Percentiles rank a stretch among this genome's conserved stretches.
phyloP scores from a whole-genome alignment of 1,284 basidiomycete genomes.

The Gymnopus androsaceus region DNA sequence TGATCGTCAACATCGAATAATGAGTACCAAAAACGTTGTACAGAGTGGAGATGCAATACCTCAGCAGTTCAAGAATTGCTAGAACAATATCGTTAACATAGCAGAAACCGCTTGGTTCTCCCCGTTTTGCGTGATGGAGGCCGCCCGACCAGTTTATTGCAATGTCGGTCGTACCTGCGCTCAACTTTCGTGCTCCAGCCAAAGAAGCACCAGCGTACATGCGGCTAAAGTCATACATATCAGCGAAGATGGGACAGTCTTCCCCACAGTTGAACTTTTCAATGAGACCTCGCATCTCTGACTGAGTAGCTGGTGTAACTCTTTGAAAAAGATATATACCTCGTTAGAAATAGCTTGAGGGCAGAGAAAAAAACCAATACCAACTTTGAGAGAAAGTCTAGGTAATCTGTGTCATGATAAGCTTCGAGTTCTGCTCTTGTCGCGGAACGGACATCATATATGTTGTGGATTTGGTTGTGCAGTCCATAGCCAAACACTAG shows the following conservation, averaged over 20 bases:
- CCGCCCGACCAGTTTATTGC: slow-evolving; percentile 98
- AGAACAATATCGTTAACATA: slow-evolving; percentile 96
- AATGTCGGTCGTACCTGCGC: slow-evolving; percentile 88
- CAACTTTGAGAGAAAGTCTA: slow-evolving; percentile 91
- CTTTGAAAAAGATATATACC: slow-evolving; percentile 39
- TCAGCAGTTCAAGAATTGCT: slow-evolving; percentile 87
- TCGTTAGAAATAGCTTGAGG: neutral
- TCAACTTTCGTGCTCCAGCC: slow-evolving; percentile 86
- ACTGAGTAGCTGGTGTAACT: slow-evolving; percentile 82
- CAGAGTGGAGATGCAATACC: slow-evolving; percentile 45
- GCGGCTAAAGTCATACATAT: slow-evolving; percentile 90
- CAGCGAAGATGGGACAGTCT: slow-evolving; percentile 92
- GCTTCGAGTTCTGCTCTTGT: slow-evolving; percentile 87
- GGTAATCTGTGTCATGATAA: slow-evolving; percentile 94
- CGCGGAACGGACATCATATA: slow-evolving; percentile 88
- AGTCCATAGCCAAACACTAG: slow-evolving; percentile 96
- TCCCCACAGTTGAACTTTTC: slow-evolving; percentile 89
- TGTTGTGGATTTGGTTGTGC: slow-evolving; percentile 91
- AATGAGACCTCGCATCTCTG: slow-evolving; percentile 71
- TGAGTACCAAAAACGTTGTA: neutral
- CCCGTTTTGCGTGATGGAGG: slow-evolving; percentile 93
- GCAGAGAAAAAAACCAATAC: slow-evolving; percentile 22
- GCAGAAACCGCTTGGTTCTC: slow-evolving; percentile 95
- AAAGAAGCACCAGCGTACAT: slow-evolving; percentile 92
- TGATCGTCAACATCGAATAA: slow-evolving; percentile 36